Base-by-base conservation (phyloP, 2,329 filamentous ascomycete species). In the Stylonectria norvegica region DNA sequence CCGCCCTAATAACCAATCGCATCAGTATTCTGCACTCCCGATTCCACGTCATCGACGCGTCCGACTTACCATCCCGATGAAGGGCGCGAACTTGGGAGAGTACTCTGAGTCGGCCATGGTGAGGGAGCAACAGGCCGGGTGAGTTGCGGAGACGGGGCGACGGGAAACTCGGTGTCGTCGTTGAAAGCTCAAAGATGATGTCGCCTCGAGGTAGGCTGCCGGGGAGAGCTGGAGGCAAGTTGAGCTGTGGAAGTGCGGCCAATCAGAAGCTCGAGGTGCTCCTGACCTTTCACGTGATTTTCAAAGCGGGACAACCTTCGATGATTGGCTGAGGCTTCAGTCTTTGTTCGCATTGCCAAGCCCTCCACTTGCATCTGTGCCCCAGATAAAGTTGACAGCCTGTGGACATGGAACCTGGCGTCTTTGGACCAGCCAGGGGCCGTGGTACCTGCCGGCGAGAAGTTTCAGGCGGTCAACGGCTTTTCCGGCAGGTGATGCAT, bases 41-140 rank as follows among this genome's bases (percentile, higher is more conserved):
- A 28, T 31, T 30, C 29, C 42, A 33, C 37, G 34, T 34, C 36
- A 36, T 38, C 20, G 14, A 30, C 10, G n/a, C n/a, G 28, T 19
- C 11, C 25, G 40, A 70, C 82, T 69, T 73, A 89, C 86, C 85
- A 91, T 89, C 73, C 87, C 87, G 64, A 91, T 77, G 73, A 91
- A 93, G 57, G 86, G 86, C 71, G 87, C 87, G 64, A 90, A 91
- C 69, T 86, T 86, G 57, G 87, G 87, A 44, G 83, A 73, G 48
- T 81, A 68, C 53, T 82, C 79, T 53, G 76, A 57, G 40, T 63
- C 71, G 44, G 66, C 68, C 77, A 80, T 80, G 48, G 34, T 68
- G 50, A 55, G 42, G 38, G 50, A 38, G 41, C 45, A 45, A 43
- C n/a, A 42, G 42, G 50, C 49, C 47, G 50, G 38, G 40, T 38